Evolutionary conservation across 225 moss, liverwort and hornwort species (phyloP), one percentile per base, ranked within the genome.

Genomic region (Takakia lepidozioides): DNA sequence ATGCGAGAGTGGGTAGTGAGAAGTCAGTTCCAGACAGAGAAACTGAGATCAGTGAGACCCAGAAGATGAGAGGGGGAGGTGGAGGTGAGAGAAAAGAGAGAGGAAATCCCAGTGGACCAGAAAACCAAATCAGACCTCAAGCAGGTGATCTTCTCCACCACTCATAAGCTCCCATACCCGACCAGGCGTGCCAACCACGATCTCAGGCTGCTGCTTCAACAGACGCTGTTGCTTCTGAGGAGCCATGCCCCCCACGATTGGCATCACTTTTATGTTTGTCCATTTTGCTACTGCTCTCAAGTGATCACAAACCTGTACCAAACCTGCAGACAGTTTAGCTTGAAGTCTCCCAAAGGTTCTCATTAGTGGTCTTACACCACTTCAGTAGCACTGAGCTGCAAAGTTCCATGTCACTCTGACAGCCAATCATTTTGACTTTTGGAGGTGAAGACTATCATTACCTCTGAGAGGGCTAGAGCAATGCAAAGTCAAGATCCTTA

Each of bases 121-220:
- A 22, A 19, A 16, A 17, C n/a, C 43, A 43, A 43, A 16, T n/a
- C 20, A n/a, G 70, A 85, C 85, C 66, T 98, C 87, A 68, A 98
- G 64, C 14, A 98, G 76, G 56, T 87, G 98, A 16, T 58, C 64
- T 70, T 98, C 91, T 45, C 91, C 98, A 23, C 55, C 69, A 66
- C 78, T 73, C 83, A 98, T 91, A n/a, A 98, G 85, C 74, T 98
- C 98, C 98, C 98, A 98, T 11, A 98, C 62, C 50, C 98, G 82
- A 40, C 98, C 98, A 60, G 98, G 98, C 49, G 98, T 98, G 43
- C 87, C 98, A 22, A 98, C 83, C 6, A 98, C 72, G 46, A 98
- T 67, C 61, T 98, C 82, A 25, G 98, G 98, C 60, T 81, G 78
- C 47, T 85, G 82, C 41, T 82, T 85, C 15, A 98, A 59, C 21